Conservation (phyloP, 805 yeast genomes). For the Nakazawaea sp. region DNA sequence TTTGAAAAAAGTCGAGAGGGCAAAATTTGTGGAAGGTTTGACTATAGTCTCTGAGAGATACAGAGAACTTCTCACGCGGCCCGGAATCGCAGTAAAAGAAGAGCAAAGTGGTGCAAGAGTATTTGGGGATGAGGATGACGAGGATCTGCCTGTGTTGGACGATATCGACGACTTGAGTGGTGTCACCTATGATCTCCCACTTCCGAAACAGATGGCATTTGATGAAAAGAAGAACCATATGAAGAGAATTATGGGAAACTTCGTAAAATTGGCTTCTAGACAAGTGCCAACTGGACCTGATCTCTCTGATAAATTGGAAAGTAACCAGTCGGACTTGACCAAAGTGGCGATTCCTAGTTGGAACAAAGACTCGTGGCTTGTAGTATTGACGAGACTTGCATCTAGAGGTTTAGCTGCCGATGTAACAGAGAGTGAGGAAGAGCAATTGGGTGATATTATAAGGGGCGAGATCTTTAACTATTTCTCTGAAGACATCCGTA, state of each 20-base stretch:
- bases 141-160: constrained; percentile 19
- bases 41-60: constrained; percentile 67
- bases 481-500: constrained; percentile 66
- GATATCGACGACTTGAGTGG: constrained; percentile 25
- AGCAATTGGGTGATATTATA: constrained; percentile 46
- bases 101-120: neutral
- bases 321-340: constrained; percentile 42
- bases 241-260: constrained; percentile 49
- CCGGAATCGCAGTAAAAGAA: constrained; percentile 19
- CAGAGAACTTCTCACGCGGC: constrained; percentile 31
- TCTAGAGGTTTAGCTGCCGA: constrained; percentile 59
- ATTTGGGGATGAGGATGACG: constrained; percentile 10
- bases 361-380: constrained; percentile 69
- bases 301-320: constrained; percentile 15
- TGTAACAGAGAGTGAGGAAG: constrained; percentile 11
- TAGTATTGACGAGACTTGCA: constrained; percentile 67
- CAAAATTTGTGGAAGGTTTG: constrained; percentile 55
- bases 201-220: constrained; percentile 45
- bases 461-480: constrained; percentile 68
- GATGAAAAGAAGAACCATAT: constrained; percentile 55
- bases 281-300: constrained; percentile 15
- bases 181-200: constrained; percentile 38
- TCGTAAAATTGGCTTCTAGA: constrained; percentile 39
- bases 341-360: constrained; percentile 45
- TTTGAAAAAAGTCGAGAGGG: constrained; percentile 44